These are phyloP conservation scores for Lupinus albus DNA, from an alignment of 306 rosid species.

Conservation along the genomic window DNA sequence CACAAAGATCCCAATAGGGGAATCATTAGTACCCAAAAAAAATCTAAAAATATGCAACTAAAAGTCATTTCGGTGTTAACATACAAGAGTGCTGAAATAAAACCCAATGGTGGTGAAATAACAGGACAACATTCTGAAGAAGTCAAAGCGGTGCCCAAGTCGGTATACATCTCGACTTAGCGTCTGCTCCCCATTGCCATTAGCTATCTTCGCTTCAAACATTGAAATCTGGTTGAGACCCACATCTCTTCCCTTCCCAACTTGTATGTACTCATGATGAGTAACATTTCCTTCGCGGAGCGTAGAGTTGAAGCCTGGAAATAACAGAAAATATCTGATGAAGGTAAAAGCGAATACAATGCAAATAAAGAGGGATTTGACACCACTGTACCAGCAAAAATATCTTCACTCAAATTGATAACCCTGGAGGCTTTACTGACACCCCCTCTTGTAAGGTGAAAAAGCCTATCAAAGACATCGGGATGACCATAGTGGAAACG, in stretches of 20 bases:
- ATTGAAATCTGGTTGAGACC: constrained; percentile 60
- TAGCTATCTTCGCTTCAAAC: constrained; percentile 59
- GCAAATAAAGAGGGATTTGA: constrained; percentile 23
- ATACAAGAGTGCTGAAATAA: constrained; percentile 56
- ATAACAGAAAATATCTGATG: constrained; percentile 28
- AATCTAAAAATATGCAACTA: constrained; percentile 2
- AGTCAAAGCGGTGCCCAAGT: constrained; percentile 60
- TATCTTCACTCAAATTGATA: constrained; percentile 57
- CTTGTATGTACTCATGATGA: constrained; percentile 62
- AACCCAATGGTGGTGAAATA: constrained; percentile 61
- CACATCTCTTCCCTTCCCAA: constrained; percentile 62
- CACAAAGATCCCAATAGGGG: constrained; percentile 14
- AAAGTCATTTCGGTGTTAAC: constrained; percentile 29
- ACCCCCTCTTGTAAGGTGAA: constrained; percentile 62
- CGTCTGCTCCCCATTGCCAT: constrained; percentile 62
- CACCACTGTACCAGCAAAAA: constrained; percentile 52
- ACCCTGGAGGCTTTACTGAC: constrained; percentile 60
- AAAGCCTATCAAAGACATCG: constrained; percentile 57
- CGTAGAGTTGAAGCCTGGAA: constrained; percentile 56
- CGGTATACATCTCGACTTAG: constrained; percentile 56
- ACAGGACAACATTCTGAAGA: constrained; percentile 59
- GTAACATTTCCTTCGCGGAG: constrained; percentile 60
- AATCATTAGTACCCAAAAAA: constrained; percentile 8
- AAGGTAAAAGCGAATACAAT: constrained; percentile 31
- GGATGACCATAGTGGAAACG: constrained; percentile 64